A percentile compares a stretch with the other conserved stretches of the same genome.
These are phyloP conservation scores for Curvularia spicifera DNA, from an alignment of 2,329 filamentous ascomycete species.

Conservation along the genomic window DNA sequence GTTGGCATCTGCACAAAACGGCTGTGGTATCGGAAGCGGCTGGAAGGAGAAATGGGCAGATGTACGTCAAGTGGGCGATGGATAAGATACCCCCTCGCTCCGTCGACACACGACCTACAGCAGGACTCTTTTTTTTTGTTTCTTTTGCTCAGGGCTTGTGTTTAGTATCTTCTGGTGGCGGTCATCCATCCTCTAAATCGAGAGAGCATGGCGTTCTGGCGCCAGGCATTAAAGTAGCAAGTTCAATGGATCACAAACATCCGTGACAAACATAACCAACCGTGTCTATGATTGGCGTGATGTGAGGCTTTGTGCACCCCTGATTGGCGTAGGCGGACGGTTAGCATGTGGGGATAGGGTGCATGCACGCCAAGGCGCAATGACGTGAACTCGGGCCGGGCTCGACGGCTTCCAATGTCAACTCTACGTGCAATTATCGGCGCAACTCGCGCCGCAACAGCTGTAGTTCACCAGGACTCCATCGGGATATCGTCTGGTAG, in stretches of 20 bases:
- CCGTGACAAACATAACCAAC: neutral
- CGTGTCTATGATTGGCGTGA: neutral
- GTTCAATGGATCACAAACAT: slow-evolving; percentile 5
- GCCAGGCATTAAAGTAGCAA: slow-evolving; percentile 9
- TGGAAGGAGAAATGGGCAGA: slow-evolving; percentile 6
- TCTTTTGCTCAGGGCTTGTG: slow-evolving; percentile 4
- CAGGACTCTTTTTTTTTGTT: slow-evolving; percentile 22
- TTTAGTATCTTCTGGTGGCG: slow-evolving; percentile 13
- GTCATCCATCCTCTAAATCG: slow-evolving; percentile 7
- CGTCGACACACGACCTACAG: slow-evolving; percentile 15
- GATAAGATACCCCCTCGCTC: slow-evolving; percentile 25
- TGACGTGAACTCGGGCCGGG: slow-evolving; percentile 27
- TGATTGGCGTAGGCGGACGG: slow-evolving; percentile 14
- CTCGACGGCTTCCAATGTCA: slow-evolving; percentile 16
- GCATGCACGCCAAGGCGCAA: slow-evolving; percentile 20
- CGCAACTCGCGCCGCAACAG: slow-evolving; percentile 8
- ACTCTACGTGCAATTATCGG: slow-evolving; percentile 5
- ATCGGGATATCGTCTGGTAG: neutral
- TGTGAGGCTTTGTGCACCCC: slow-evolving; percentile 8
- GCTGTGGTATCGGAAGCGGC: slow-evolving; percentile 7
- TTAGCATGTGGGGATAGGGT: slow-evolving; percentile 18
- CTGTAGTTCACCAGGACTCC: slow-evolving; percentile 1
- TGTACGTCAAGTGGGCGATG: slow-evolving; percentile 16
- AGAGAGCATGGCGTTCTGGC: slow-evolving; percentile 18
- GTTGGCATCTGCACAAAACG: slow-evolving; percentile 16